Percentiles rank a stretch among this genome's conserved stretches.
These are phyloP conservation scores for Stachybotrys elegans DNA, from an alignment of 2,329 filamentous ascomycete species.

Conservation along the genomic window DNA sequence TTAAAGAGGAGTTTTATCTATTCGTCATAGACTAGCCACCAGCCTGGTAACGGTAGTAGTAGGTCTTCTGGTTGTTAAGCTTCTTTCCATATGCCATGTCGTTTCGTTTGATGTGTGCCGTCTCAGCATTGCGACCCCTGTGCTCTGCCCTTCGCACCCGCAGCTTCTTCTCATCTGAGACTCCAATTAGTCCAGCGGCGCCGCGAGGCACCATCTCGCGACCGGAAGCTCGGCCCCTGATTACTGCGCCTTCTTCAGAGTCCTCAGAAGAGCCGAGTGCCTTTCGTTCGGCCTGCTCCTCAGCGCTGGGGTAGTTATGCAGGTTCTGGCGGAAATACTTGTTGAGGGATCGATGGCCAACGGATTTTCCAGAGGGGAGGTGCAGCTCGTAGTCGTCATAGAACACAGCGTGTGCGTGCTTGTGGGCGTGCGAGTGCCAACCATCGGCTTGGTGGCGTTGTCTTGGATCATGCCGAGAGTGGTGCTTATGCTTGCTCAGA, in stretches of 20 bases:
- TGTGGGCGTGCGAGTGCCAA: conserved; percentile 79
- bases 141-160: conserved; percentile 63
- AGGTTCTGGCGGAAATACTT: conserved; percentile 93
- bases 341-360: conserved; percentile 83
- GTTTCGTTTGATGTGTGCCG: conserved; percentile 56
- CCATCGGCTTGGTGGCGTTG: conserved; percentile 71
- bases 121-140: conserved; percentile 60
- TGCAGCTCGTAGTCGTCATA: conserved; percentile 93
- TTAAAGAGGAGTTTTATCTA: too few species aligned
- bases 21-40: conserved; percentile 36
- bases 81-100: conserved; percentile 68
- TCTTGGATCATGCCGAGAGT: conserved; percentile 65
- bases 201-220: conserved; percentile 60
- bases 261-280: conserved; percentile 45
- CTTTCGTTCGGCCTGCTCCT: conserved; percentile 67
- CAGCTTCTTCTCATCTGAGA: conserved; percentile 69
- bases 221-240: too few species aligned
- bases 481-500: conserved; percentile 68
- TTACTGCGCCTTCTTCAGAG: conserved; percentile 19
- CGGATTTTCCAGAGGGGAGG: conserved; percentile 80
- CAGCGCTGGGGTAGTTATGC: conserved; percentile 71
- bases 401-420: conserved; percentile 69
- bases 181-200: conserved; percentile 73
- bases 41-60: conserved; percentile 46
- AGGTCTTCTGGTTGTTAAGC: conserved; percentile 67